A percentile compares a stretch with the other conserved stretches of the same genome.
Evolutionary conservation across 2,329 filamentous ascomycete species (phyloP).

Genomic region (Triangularia verruculosa): DNA sequence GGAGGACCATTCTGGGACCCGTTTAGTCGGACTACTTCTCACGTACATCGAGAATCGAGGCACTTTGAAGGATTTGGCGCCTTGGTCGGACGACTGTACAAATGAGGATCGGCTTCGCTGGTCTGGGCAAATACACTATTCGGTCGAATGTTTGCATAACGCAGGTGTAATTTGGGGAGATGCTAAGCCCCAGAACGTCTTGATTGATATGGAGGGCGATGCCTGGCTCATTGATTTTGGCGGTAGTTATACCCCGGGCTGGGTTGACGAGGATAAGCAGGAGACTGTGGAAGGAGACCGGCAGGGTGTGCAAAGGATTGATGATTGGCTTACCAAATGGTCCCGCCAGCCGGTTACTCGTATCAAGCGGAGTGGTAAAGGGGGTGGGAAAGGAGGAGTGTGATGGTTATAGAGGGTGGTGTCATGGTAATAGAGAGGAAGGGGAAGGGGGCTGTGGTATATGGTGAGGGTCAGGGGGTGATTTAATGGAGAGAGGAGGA

Average conservation of each 20-base stretch:
- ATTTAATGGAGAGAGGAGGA: too few species aligned
- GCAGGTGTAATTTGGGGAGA: constrained; percentile 30
- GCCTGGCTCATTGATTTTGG: constrained; percentile 40
- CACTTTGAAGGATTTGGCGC: constrained; percentile 6
- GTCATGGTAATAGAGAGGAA: too few species aligned
- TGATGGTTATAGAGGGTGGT: too few species aligned
- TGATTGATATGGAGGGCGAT: constrained; percentile 36
- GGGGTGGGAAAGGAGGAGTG: neutral
- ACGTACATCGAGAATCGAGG: constrained; percentile 7
- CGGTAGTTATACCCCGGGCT: constrained; percentile 36
- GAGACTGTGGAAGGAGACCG: constrained; percentile 36
- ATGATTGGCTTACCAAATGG: constrained; percentile 6
- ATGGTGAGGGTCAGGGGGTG: too few species aligned
- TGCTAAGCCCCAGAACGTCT: constrained; percentile 34
- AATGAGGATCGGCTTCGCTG: constrained; percentile 12
- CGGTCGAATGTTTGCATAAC: constrained; percentile 21
- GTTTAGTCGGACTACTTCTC: constrained; percentile 7
- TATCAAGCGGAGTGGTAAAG: constrained; percentile 3
- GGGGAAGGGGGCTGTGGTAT: too few species aligned
- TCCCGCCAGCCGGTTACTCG: constrained; percentile 8
- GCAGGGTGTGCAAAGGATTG: constrained; percentile 24
- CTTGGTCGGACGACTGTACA: constrained; percentile 4
- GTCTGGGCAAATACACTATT: constrained; percentile 2
- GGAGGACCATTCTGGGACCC: neutral
- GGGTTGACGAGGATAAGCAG: constrained; percentile 35